phyloP scores from a whole-genome alignment of 2,329 filamentous ascomycete species.

The Ophiocordyceps camponoti-floridani region DNA sequence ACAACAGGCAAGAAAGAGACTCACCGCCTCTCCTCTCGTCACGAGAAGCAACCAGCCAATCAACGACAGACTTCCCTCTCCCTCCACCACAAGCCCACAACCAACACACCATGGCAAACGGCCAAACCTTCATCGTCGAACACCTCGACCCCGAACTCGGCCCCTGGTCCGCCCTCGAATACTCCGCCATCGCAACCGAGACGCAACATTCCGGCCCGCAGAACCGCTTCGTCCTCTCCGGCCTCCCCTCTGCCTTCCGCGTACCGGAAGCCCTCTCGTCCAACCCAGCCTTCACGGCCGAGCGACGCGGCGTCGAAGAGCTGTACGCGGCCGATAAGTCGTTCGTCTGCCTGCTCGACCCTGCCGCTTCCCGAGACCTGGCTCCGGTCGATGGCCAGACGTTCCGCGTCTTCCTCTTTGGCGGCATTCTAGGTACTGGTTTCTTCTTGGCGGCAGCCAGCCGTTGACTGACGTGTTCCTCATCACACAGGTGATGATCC shows the following conservation, averaged over 20 bases:
- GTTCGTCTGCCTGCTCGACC: slow-evolving; percentile 77
- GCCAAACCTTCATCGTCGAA: slow-evolving; percentile 81
- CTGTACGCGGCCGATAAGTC: slow-evolving; percentile 58
- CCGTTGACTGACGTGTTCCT: not conserved
- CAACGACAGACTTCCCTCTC: not conserved
- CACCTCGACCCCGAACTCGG: slow-evolving; percentile 92
- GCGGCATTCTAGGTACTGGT: slow-evolving; percentile 67
- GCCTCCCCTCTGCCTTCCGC: slow-evolving; percentile 51
- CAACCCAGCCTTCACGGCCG: slow-evolving; percentile 48
- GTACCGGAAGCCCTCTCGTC: slow-evolving; percentile 39
- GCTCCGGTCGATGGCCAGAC: slow-evolving; percentile 61
- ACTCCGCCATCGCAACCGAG: slow-evolving; percentile 72
- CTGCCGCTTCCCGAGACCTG: slow-evolving; percentile 64
- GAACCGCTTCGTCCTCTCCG: slow-evolving; percentile 65
- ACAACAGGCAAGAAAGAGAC: not conserved
- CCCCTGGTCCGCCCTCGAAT: slow-evolving; percentile 87
- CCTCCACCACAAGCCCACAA: too few species aligned
- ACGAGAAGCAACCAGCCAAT: too few species aligned
- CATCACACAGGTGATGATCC: slow-evolving; percentile 62
- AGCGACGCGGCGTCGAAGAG: slow-evolving; percentile 64
- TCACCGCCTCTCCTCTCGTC: too few species aligned
- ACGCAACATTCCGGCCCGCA: slow-evolving; percentile 36
- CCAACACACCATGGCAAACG: slow-evolving; percentile 16
- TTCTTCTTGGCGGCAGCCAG: not conserved
- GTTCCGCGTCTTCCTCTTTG: slow-evolving; percentile 90